Evolutionary conservation across 164 flowering plant species (phyloP), one percentile per base, ranked within the genome.

Genomic region (Aristolochia fimbriata): DNA sequence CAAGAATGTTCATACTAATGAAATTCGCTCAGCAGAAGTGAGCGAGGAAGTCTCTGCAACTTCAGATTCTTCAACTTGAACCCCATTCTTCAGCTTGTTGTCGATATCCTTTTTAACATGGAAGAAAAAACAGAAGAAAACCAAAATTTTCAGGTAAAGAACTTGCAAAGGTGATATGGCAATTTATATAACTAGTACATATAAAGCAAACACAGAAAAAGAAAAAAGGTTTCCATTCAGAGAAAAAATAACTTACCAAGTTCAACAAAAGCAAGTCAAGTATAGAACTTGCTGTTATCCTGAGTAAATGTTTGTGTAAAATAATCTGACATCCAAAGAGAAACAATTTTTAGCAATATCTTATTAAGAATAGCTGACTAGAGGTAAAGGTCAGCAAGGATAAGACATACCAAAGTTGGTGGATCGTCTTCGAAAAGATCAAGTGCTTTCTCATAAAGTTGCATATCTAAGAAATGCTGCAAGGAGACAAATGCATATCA

Each of bases 371-470:
- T 31, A 16, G 48, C 19, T 33, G 15, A 50, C 60, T 55, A 56
- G 37, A 47, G 19, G 62, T 50, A 20, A 17, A 23, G 30, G 15
- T 52, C 24, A 30, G 43, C 8, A 46, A 25, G 46, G 52, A 47
- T 55, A 25, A 10, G 62, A 74, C 88, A 74, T 74, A 93, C 99
- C 13, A 91, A 83, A 67, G 83, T 77, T 76, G 94, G 69, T 58
- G 72, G 94, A 69, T 87, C 96, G 70, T 84, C 91, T 68, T 93
- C 97, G 77, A 93, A 90, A 78, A 93, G 66, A 67, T 90, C 97
- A 57, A 93, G 72, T 55, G 96, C 96, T 65, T 86, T 93, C 75
- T 87, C 96, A 74, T 86, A 88, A 21, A 93, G 83, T 78, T 93
- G 99, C 74, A 93, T 65, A 67, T 83, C 84, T 63, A 88, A 73